These are phyloP conservation scores for Starmerella ratchasimensis DNA, from an alignment of 805 yeast genomes.

Conservation along the genomic window DNA sequence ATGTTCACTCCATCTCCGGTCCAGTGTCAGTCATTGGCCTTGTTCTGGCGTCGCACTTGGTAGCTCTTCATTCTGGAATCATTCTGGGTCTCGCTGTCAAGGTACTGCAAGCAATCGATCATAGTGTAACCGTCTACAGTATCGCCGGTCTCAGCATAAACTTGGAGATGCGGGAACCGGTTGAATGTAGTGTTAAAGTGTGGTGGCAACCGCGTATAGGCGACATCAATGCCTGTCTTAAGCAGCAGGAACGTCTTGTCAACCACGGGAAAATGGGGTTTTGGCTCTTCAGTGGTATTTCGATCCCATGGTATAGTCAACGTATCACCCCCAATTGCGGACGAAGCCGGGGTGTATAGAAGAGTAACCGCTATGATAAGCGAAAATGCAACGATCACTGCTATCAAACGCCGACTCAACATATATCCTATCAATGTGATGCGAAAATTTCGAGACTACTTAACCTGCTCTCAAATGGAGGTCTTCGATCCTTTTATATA, in stretches of 20 bases:
- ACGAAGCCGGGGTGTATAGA: too few species aligned
- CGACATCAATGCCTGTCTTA: conserved; percentile 27
- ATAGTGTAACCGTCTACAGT: conserved; percentile 25
- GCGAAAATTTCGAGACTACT: too few species aligned
- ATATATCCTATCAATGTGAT: too few species aligned
- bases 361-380: too few species aligned
- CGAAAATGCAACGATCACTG: too few species aligned
- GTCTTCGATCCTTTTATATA: too few species aligned
- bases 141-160: conserved; percentile 28
- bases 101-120: conserved; percentile 23
- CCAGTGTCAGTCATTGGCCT: conserved; percentile 19
- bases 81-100: conserved; percentile 17
- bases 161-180: conserved; percentile 24
- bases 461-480: too few species aligned
- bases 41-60: conserved; percentile 20
- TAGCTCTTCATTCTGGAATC: conserved; percentile 20
- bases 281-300: too few species aligned
- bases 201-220: conserved; percentile 27
- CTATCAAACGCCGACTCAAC: too few species aligned
- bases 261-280: background rate
- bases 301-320: too few species aligned
- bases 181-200: conserved; percentile 27
- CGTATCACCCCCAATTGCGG: too few species aligned
- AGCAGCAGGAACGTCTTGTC: conserved; percentile 24
- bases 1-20: conserved; percentile 11